Evolutionary conservation across 139 green algal genomes (phyloP).

Genomic region (Prasinococcaceae sp.): DNA sequence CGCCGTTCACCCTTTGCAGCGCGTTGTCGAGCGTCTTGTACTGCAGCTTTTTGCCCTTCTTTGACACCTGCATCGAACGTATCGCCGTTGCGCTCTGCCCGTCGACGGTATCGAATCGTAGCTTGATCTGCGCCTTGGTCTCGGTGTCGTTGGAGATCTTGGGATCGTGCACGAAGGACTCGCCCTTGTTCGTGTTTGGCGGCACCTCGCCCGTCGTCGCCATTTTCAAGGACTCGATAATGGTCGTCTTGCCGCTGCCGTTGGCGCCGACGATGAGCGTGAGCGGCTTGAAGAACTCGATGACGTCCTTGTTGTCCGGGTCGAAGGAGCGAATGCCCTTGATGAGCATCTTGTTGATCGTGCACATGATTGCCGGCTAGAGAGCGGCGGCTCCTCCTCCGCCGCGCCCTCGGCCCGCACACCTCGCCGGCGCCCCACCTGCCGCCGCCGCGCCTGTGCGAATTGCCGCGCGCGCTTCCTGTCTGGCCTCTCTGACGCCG

Average conservation of each 20-base stretch:
- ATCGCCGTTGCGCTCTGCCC: conserved; percentile 60
- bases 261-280: conserved; percentile 95
- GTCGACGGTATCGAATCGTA: conserved; percentile 54
- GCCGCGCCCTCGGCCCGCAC: no score
- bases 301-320: conserved; percentile 68
- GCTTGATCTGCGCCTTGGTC: conserved; percentile 91
- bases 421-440: no score
- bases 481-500: no score
- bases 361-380: conserved; percentile 33
- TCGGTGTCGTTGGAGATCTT: conserved; percentile 68
- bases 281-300: conserved; percentile 87
- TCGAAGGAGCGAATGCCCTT: conserved; percentile 91
- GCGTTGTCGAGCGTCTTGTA: conserved; percentile 31
- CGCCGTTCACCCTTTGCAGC: conserved; percentile 32
- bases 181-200: conserved; percentile 67
- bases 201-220: conserved; percentile 86
- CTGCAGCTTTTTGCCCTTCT: conserved; percentile 31
- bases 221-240: conserved; percentile 96
- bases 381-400: no score
- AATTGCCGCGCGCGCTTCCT: no score
- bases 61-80: conserved; percentile 62
- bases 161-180: conserved; percentile 87
- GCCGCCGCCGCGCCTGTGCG: no score
- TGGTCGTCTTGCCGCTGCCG: conserved; percentile 94
- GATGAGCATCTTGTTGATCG: conserved; percentile 65